Base-by-base conservation (phyloP, 2,329 filamentous ascomycete species). In the Hymenoscyphus repandus region DNA sequence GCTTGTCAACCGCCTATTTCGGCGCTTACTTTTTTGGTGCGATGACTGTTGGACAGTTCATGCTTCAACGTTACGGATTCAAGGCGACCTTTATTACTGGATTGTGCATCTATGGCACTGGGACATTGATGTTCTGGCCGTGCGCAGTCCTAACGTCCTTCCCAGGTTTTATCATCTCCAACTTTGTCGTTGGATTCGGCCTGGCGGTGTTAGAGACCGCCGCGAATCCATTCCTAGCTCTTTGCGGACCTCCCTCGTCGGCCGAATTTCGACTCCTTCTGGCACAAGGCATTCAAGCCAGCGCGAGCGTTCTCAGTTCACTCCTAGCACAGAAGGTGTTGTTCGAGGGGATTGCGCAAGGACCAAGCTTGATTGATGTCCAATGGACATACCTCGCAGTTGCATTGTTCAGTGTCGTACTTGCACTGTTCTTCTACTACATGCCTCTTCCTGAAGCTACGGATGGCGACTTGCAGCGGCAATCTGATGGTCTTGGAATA, bases 301-400 rank as follows among this genome's bases (percentile, higher is more conserved):
- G 88, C 1, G 86, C 85, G 9, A 86, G 82, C 17, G 80, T 92
- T 9, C 67, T 92, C 18, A 86, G 84, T 42, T 83, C 85, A 1
- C 70, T 91, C 0, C 72, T 93, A 10, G 88, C 87, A 6, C 79
- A 87, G 37, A 83, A 82, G 52, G 83, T 86, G 15, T 88, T 92
- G 64, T 92, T 92, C 69, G 76, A 74, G 27, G 71, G 75, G 11
- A 75, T 87, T 7, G 62, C 59, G 32, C 65, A 57, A n/a, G 63
- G 74, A 2, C 67, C 74, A 30, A 78, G 78, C 1, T 74, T 93
- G 2, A 77, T 87, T 55, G 82, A 86, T 54, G 86, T 92, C 1
- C 89, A 93, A 67, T 95, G 86, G 85, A 87, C 88, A 0, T 93
- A 93, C 60, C 77, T 93, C n/a, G 85, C 83, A 49, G 85, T 92